A percentile compares a stretch with the other conserved stretches of the same genome.
Conservation (phyloP, 1,139 yeast species). For the Hyphopichia pseudoburtonii region DNA sequence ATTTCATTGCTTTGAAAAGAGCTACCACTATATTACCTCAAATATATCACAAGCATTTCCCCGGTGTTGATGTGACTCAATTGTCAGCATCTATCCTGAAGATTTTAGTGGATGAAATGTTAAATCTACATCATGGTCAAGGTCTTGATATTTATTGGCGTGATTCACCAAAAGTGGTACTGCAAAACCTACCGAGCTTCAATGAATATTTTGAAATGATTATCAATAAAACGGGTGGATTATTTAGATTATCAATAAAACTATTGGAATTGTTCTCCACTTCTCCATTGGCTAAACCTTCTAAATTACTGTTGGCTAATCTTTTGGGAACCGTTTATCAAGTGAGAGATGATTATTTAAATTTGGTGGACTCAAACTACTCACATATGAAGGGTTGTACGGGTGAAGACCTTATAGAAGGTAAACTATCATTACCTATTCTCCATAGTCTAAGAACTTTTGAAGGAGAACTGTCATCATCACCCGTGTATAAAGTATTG, state of each 20-base stretch:
- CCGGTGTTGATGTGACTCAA: not conserved
- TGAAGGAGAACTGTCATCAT: constrained; percentile 11
- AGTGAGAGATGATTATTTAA: constrained; percentile 76
- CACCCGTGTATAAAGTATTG: constrained; percentile 28
- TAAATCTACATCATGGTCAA: constrained; percentile 83
- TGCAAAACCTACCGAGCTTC: constrained; percentile 56
- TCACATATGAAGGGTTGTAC: constrained; percentile 64
- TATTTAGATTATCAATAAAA: constrained; percentile 70
- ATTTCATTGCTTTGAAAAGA: constrained; percentile 65
- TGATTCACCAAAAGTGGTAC: constrained; percentile 34
- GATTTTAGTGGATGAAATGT: constrained; percentile 66
- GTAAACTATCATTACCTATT: constrained; percentile 83
- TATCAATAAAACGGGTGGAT: constrained; percentile 84
- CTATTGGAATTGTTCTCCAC: constrained; percentile 47
- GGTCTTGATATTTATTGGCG: constrained; percentile 89
- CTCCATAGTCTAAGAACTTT: constrained; percentile 49
- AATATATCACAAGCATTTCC: constrained; percentile 7
- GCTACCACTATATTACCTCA: constrained; percentile 29
- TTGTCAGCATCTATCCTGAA: constrained; percentile 14
- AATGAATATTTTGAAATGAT: constrained; percentile 78
- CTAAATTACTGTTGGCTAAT: constrained; percentile 60
- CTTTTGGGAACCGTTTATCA: constrained; percentile 81
- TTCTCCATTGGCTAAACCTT: not conserved
- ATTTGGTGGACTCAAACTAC: constrained; percentile 55
- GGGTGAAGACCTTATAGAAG: constrained; percentile 88